Percentiles rank a stretch among this genome's conserved stretches.
Evolutionary conservation across 495 filamentous ascomycete species (phyloP).

Genomic region (Aspergillus haitiensis): DNA sequence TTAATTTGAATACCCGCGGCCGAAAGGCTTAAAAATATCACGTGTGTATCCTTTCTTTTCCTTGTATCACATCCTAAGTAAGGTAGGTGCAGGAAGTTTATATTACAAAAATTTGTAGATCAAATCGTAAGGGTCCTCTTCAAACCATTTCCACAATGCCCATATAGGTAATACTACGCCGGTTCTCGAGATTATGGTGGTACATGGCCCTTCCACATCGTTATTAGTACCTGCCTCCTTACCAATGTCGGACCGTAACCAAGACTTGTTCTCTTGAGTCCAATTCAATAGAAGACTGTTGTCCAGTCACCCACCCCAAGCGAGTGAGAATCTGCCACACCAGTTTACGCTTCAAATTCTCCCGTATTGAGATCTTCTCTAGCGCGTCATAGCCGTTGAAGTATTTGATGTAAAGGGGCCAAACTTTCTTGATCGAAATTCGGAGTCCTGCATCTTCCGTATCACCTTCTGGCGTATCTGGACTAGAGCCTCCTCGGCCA

Average conservation of each 20-base stretch:
- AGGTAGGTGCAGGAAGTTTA: too few relatives aligned
- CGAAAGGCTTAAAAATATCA: conserved; percentile 19
- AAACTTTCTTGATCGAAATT: conserved; percentile 51
- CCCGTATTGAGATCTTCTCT: conserved; percentile 78
- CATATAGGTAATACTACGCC: too few relatives aligned
- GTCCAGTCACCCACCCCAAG: conserved; percentile 37
- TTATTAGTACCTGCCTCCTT: background rate
- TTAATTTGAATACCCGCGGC: conserved; percentile 1
- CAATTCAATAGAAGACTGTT: conserved; percentile 32
- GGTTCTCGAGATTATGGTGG: too few relatives aligned
- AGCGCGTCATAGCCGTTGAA: conserved; percentile 85
- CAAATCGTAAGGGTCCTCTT: too few relatives aligned
- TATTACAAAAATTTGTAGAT: too few relatives aligned
- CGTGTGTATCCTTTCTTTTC: conserved; percentile 7
- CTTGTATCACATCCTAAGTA: background rate
- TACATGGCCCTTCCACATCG: too few relatives aligned
- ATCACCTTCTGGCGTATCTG: conserved; percentile 30
- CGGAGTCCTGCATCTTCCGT: conserved; percentile 51
- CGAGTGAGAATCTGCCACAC: conserved; percentile 64
- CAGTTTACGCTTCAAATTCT: conserved; percentile 81
- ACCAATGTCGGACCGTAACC: conserved; percentile 49
- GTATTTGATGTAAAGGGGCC: conserved; percentile 66
- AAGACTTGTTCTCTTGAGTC: conserved; percentile 44
- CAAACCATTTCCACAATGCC: too few relatives aligned
- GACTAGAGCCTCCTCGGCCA: conserved; percentile 17